Conservation (phyloP, 768 basidiomycete species). For the Suillus variegatus region DNA sequence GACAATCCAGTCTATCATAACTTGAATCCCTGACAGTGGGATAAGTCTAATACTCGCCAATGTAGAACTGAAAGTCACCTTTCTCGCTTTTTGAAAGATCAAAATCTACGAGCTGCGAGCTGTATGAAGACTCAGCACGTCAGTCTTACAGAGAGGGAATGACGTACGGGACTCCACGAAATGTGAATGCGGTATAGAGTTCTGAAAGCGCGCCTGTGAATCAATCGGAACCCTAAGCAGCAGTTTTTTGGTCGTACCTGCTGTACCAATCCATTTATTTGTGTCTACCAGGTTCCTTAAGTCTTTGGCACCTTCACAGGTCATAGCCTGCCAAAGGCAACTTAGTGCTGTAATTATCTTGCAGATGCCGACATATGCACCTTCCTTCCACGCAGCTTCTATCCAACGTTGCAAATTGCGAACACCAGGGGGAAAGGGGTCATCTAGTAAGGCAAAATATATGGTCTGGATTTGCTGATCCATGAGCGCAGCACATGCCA, state of each 20-base stretch:
- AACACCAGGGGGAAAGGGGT: conserved; percentile 64
- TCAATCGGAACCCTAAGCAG: background rate
- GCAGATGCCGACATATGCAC: conserved; percentile 32
- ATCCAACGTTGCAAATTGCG: conserved; percentile 77
- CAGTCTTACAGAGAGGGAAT: conserved; percentile 5
- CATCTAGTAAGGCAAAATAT: conserved; percentile 62
- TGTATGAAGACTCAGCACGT: conserved; percentile 23
- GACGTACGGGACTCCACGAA: conserved; percentile 79
- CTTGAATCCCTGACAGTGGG: conserved; percentile 38
- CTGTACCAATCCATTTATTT: conserved; percentile 79
- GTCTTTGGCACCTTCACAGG: conserved; percentile 59
- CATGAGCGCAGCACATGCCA: conserved; percentile 74
- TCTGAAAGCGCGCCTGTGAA: conserved; percentile 43
- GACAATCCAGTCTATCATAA: conserved; percentile 72
- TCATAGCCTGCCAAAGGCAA: conserved; percentile 62
- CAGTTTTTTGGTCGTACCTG: conserved; percentile 45
- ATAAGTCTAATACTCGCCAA: background rate
- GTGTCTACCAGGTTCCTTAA: conserved; percentile 58
- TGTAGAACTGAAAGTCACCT: conserved; percentile 36
- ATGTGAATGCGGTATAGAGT: conserved; percentile 76
- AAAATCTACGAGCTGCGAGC: conserved; percentile 69
- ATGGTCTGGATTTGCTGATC: conserved; percentile 59
- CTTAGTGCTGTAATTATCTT: background rate
- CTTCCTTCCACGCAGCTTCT: conserved; percentile 77
- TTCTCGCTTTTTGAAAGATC: conserved; percentile 42